Conservation (phyloP, 768 basidiomycete genomes). For the Kwoniella dendrophila region DNA sequence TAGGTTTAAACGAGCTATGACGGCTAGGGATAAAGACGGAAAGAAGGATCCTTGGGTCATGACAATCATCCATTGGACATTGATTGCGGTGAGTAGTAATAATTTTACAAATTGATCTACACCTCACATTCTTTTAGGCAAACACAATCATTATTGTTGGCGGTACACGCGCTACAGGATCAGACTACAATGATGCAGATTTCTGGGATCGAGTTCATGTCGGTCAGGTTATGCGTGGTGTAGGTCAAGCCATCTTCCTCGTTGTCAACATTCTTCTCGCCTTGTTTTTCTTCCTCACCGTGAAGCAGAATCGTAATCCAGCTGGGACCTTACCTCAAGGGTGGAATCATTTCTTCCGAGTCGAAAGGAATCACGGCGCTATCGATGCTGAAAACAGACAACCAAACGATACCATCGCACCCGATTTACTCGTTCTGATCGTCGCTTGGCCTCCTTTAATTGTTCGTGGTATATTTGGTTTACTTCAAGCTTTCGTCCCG, state of each 20-base stretch:
- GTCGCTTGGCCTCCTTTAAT: constrained; percentile 34
- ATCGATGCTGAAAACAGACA: constrained; percentile 14
- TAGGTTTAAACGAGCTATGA: constrained; percentile 13
- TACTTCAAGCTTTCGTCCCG: constrained; percentile 26
- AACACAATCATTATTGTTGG: constrained; percentile 19
- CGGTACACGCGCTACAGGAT: constrained; percentile 17
- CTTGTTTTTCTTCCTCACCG: constrained; percentile 26
- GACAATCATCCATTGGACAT: constrained; percentile 23
- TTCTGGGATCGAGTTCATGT: constrained; percentile 16
- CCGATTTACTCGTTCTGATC: constrained; percentile 20
- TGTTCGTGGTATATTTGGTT: constrained; percentile 33
- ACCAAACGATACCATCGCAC: constrained; percentile 8
- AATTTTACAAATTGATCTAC: neutral
- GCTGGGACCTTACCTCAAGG: constrained; percentile 16
- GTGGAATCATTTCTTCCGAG: constrained; percentile 21
- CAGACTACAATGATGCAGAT: constrained; percentile 8
- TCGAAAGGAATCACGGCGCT: constrained; percentile 14
- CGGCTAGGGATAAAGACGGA: constrained; percentile 18
- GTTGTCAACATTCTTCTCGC: constrained; percentile 27
- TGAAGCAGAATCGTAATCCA: constrained; percentile 15
- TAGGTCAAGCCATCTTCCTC: constrained; percentile 36
- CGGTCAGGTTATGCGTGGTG: constrained; percentile 24
- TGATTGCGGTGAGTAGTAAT: constrained; percentile 16
- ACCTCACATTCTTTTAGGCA: neutral
- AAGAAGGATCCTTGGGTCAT: constrained; percentile 28